phyloP scores from a whole-genome alignment of 139 green algal genomes.

The Parachlorella kessleri region DNA sequence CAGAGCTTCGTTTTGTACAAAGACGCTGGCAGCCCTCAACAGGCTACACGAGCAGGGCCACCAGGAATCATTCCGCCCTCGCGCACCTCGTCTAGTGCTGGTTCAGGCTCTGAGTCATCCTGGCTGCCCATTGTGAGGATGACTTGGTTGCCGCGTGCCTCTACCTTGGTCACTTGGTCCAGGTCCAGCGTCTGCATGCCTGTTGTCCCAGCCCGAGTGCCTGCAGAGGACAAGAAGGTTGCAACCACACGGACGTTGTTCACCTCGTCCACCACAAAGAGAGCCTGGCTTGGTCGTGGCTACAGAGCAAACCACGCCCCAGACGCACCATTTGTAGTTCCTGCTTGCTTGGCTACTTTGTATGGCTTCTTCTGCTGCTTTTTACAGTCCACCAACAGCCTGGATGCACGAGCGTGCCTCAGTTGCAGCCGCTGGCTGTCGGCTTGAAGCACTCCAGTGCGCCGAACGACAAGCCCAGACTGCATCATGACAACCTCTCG shows the following conservation, averaged over 20 bases:
- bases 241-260: background rate
- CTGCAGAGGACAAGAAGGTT: background rate
- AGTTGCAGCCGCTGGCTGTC: no score
- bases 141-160: constrained; percentile 28
- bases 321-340: background rate
- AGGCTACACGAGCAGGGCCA: background rate
- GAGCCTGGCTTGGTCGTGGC: background rate
- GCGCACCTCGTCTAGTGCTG: background rate
- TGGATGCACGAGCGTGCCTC: no score
- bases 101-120: background rate
- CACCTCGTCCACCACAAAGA: background rate
- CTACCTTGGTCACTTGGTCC: constrained; percentile 3
- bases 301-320: background rate
- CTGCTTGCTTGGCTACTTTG: constrained; percentile 10
- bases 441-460: no score
- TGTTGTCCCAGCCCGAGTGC: background rate
- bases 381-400: constrained; percentile 10
- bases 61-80: background rate
- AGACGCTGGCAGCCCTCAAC: no score
- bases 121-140: constrained; percentile 9
- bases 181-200: constrained; percentile 11
- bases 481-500: no score
- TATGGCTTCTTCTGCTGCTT: constrained; percentile 5
- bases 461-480: no score
- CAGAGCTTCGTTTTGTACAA: no score